Evolutionary conservation across 805 yeast genomes (phyloP).

Genomic region (Teunomyces cretensis): DNA sequence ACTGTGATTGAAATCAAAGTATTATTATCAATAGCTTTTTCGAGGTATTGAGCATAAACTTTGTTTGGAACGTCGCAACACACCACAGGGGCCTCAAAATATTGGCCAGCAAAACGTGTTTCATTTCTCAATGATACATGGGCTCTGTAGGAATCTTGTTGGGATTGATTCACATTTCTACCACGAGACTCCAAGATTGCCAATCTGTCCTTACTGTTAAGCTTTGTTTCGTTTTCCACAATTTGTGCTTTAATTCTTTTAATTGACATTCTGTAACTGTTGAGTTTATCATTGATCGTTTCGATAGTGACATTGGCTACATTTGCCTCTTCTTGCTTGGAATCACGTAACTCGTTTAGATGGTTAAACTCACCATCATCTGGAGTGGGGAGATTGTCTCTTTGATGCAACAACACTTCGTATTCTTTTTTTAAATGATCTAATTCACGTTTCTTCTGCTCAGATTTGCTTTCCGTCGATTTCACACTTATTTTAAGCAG

Average conservation of each 20-base stretch:
- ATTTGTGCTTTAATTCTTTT: slow-evolving; percentile 1
- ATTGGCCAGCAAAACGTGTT: slow-evolving; percentile 36
- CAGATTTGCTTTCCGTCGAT: slow-evolving; percentile 9
- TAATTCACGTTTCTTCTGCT: slow-evolving; percentile 12
- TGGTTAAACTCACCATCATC: slow-evolving; percentile 25
- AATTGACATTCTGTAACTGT: slow-evolving; percentile 4
- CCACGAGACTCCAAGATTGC: slow-evolving; percentile 38
- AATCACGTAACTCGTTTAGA: slow-evolving; percentile 21
- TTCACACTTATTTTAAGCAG: slow-evolving; percentile 14
- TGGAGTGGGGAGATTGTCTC: slow-evolving; percentile 23
- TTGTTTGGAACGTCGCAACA: slow-evolving; percentile 55
- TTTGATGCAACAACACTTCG: slow-evolving; percentile 17
- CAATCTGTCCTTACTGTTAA: slow-evolving; percentile 52
- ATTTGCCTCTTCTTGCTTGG: slow-evolving; percentile 16
- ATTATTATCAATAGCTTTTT: slow-evolving; percentile 52
- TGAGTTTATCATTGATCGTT: slow-evolving; percentile 10
- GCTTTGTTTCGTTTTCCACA: slow-evolving; percentile 13
- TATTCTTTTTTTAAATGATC: slow-evolving; percentile 9
- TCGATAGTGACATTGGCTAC: slow-evolving; percentile 8
- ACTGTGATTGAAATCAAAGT: slow-evolving; percentile 67
- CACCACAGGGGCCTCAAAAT: slow-evolving; percentile 75
- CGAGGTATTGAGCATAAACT: slow-evolving; percentile 54
- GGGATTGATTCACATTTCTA: slow-evolving; percentile 31
- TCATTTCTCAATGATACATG: slow-evolving; percentile 42
- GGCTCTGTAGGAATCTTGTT: slow-evolving; percentile 40